phyloP scores from a whole-genome alignment of 257 asterid species.

The Lycium barbarum region DNA sequence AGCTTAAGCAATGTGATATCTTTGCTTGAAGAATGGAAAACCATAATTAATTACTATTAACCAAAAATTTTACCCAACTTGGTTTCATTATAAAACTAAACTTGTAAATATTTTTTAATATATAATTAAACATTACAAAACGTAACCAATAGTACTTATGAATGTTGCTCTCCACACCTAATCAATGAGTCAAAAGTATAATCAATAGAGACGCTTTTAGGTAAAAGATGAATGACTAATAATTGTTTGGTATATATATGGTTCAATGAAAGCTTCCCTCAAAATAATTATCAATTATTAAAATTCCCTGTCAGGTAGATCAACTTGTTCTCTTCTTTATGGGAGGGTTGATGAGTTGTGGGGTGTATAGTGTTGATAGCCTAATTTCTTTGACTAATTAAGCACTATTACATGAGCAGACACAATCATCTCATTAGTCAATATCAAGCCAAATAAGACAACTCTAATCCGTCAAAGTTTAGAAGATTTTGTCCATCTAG shows the following conservation, averaged over 20 bases:
- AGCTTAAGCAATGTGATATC: not conserved
- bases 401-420: not conserved
- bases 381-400: not conserved
- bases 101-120: no score
- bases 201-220: not conserved
- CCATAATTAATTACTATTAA: not conserved
- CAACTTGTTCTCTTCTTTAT: not conserved
- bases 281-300: not conserved
- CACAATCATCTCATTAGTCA: not conserved
- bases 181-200: not conserved
- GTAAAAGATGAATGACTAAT: slow-evolving; percentile 21
- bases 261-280: not conserved
- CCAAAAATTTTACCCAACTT: not conserved
- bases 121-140: no score
- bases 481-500: not conserved
- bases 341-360: not conserved
- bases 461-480: not conserved
- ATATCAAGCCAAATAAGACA: not conserved
- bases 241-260: not conserved
- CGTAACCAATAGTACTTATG: not conserved
- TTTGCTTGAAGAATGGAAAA: slow-evolving; percentile 3
- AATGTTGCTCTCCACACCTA: not conserved
- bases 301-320: not conserved
- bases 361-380: not conserved
- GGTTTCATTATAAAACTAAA: not conserved